A percentile compares a stretch with the other conserved stretches of the same genome.
These are phyloP conservation scores for Astrothelium subdiscretum DNA, from an alignment of 495 filamentous ascomycete genomes.

Conservation along the genomic window DNA sequence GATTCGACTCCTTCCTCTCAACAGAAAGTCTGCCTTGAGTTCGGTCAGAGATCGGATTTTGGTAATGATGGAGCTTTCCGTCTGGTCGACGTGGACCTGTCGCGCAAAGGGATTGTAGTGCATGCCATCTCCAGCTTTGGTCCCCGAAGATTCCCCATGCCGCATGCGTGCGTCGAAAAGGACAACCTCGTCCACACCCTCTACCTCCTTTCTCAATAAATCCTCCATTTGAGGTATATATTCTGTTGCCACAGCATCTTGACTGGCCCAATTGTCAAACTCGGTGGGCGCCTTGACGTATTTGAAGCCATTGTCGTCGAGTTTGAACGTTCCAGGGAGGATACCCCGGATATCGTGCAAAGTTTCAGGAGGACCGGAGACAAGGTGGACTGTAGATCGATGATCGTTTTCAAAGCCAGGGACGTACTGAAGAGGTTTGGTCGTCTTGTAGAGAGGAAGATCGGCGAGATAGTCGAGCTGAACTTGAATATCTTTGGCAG, in stretches of 20 bases:
- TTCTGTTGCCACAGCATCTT: conserved; percentile 6
- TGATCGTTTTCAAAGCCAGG: conserved; percentile 12
- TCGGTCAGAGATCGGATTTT: conserved; percentile 10
- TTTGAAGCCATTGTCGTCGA: conserved; percentile 15
- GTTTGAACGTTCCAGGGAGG: conserved; percentile 3
- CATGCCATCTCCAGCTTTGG: conserved; percentile 10
- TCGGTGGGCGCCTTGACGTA: conserved; percentile 11
- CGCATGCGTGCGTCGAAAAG: conserved; percentile 15
- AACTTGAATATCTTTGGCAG: conserved; percentile 8
- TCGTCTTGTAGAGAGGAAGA: conserved; percentile 10
- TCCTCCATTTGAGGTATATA: conserved; percentile 13
- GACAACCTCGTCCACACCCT: conserved; percentile 15
- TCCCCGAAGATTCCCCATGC: neutral
- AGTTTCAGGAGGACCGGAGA: conserved; percentile 6
- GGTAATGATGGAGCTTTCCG: conserved; percentile 9
- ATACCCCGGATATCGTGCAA: conserved; percentile 11
- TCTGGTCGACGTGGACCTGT: conserved; percentile 15
- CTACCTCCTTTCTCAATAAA: conserved; percentile 8
- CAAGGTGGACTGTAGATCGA: conserved; percentile 11
- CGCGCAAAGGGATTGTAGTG: conserved; percentile 15
- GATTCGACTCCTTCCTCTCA: conserved; percentile 10
- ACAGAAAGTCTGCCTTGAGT: conserved; percentile 12
- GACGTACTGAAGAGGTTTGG: conserved; percentile 13
- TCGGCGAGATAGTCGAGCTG: conserved; percentile 13
- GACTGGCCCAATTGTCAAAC: conserved; percentile 8